Base-by-base conservation (phyloP, 1,284 basidiomycete genomes). In the Boletellus deceptivus region DNA sequence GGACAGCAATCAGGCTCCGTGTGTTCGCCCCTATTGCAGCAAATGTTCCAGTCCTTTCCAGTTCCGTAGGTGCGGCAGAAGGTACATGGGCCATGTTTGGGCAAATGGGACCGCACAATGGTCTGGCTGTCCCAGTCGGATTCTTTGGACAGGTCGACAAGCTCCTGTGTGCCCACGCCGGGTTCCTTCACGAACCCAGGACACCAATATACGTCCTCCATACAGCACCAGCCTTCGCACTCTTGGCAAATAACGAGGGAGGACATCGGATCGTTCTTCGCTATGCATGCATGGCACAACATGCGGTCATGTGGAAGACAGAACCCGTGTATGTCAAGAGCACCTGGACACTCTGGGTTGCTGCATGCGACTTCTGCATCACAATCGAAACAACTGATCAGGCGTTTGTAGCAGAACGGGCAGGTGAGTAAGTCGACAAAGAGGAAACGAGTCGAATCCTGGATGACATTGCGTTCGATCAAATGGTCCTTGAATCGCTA, bases 391-490 rank as follows among this genome's bases (percentile, higher is more conserved):
- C 62, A 64, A 33, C 29, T 33, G 2, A 25, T 1, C 18, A 61
- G 37, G 22, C 35, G 34, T 6, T 2, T 0, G 24, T 0, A 27
- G 41, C 62, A 61, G n/a, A 56, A 14, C 1, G 58, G 52, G 31
- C 62, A 65, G n/a, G 60, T 65, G 22, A 52, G 31, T 43, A 63
- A 9, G 50, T 65, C 49, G 0, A 61, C 43, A 0, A n/a, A 5
- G 13, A 46, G 44, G 36, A 59, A 65, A n/a, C n/a, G 2, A 10
- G 25, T 5, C 1, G 47, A 6, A 29, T 61, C 39, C 1, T 22
- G 16, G 35, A 61, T 44, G 24, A 43, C 13, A 20, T 3, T 6
- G n/a, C 1, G 14, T 29, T 49, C 11, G 33, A 56, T 20, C 3
- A 61, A 48, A 27, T 40, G 41, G 18, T 61, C 49, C 34, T 34